Evolutionary conservation across 345 rosid species (phyloP).

Genomic region (Noccaea bulbosa): DNA sequence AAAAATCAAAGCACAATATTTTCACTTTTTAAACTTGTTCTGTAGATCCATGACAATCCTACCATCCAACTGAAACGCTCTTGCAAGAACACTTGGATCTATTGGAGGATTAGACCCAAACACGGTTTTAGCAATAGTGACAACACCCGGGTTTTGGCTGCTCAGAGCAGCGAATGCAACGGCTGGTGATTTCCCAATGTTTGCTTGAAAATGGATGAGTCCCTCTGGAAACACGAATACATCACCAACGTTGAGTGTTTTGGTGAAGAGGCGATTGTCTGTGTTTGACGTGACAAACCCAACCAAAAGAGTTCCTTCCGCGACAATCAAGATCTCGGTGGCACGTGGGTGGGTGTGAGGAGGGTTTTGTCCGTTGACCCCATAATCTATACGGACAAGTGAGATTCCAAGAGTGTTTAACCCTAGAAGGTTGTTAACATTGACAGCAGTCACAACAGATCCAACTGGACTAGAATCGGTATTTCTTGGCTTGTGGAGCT

Average conservation of each 20-base stretch:
- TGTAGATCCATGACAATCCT: constrained; percentile 5
- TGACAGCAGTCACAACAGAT: neutral
- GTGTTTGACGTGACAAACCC: constrained; percentile 33
- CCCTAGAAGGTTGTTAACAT: constrained; percentile 14
- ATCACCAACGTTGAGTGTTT: constrained; percentile 22
- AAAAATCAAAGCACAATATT: neutral
- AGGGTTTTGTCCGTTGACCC: constrained; percentile 15
- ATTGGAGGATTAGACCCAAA: constrained; percentile 24
- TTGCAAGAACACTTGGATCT: constrained; percentile 14
- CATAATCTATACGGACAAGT: constrained; percentile 27
- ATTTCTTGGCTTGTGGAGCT: neutral
- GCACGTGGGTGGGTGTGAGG: constrained; percentile 46
- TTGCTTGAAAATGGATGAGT: constrained; percentile 19
- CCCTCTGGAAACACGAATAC: constrained; percentile 29
- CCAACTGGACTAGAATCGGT: neutral
- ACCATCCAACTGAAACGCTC: constrained; percentile 18
- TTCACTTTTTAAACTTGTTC: neutral
- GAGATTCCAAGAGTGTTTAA: constrained; percentile 41
- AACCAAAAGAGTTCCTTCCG: constrained; percentile 1
- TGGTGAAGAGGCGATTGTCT: constrained; percentile 21
- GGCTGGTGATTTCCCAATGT: neutral
- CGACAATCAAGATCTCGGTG: constrained; percentile 29
- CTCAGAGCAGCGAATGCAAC: constrained; percentile 21
- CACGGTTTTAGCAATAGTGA: constrained; percentile 22
- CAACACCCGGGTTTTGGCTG: constrained; percentile 27